Conservation (phyloP, 139 green algal species). For the Chlamydomonas schloesseri region DNA sequence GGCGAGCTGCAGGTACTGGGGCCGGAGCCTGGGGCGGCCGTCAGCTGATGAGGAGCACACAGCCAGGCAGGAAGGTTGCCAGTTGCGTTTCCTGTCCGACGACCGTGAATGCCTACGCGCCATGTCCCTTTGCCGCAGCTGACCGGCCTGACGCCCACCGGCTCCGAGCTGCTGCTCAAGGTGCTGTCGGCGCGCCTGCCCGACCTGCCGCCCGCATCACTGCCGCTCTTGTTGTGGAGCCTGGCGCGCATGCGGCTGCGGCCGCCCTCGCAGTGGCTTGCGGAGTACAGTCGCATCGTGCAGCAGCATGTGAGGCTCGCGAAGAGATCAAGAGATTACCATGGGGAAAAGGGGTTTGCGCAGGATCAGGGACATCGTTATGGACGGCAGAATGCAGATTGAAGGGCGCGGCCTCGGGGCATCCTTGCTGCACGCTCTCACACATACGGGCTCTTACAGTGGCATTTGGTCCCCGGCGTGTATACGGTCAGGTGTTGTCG, state of each 20-base stretch:
- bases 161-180: background rate
- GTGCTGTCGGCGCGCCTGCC: background rate
- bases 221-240: conserved; percentile 30
- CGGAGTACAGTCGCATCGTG: background rate
- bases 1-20: conserved; percentile 10
- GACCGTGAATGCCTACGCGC: too few relatives aligned
- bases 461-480: too few relatives aligned
- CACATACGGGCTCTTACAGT: too few relatives aligned
- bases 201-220: background rate
- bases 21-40: too few relatives aligned
- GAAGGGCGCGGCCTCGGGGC: background rate
- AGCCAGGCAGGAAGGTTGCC: too few relatives aligned
- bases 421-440: too few relatives aligned
- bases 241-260: conserved; percentile 16
- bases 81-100: too few relatives aligned
- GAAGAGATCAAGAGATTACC: too few relatives aligned
- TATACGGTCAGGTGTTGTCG: background rate
- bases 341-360: too few relatives aligned
- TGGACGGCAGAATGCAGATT: background rate
- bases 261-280: background rate
- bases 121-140: too few relatives aligned
- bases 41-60: too few relatives aligned
- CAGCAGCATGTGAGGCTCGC: background rate
- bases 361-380: too few relatives aligned
- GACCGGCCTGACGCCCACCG: background rate